Evolutionary conservation across 768 basidiomycete genomes (phyloP).

Genomic region (Agaricus subrufescens): DNA sequence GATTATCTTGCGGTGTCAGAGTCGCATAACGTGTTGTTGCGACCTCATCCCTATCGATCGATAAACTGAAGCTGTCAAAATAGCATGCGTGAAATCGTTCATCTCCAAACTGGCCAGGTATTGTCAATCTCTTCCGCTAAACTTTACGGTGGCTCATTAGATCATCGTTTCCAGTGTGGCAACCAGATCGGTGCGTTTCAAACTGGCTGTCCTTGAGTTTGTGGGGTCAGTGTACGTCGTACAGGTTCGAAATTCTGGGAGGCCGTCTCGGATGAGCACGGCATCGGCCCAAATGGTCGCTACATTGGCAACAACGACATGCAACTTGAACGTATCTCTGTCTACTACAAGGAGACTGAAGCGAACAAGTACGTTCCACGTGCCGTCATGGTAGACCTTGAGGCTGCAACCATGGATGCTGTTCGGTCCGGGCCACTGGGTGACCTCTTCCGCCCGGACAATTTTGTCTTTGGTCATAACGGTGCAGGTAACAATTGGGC

Average conservation of each 20-base stretch:
- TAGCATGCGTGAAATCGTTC: conserved; percentile 99
- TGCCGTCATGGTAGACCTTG: conserved; percentile 94
- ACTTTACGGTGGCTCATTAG: not conserved
- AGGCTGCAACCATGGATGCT: conserved; percentile 96
- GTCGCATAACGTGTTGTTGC: conserved; percentile 23
- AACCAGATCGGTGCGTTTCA: conserved; percentile 90
- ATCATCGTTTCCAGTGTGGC: conserved; percentile 62
- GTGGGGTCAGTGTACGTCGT: not conserved
- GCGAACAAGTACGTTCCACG: conserved; percentile 98
- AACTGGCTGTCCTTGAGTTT: conserved; percentile 8
- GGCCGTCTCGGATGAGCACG: conserved; percentile 97
- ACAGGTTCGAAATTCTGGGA: conserved; percentile 96
- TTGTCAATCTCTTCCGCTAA: conserved; percentile 27
- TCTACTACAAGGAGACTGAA: conserved; percentile 97
- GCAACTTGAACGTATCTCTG: conserved; percentile 95
- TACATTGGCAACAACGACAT: conserved; percentile 94
- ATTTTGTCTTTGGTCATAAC: conserved; percentile 97
- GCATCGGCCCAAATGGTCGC: conserved; percentile 87
- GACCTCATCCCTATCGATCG: conserved; percentile 16
- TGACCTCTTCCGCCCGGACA: conserved; percentile 93
- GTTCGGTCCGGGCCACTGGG: conserved; percentile 89
- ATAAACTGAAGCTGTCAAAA: conserved; percentile 26
- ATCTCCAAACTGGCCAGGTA: conserved; percentile 98
- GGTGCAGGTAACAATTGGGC: conserved; percentile 99
- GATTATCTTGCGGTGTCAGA: too few relatives aligned